These are phyloP conservation scores for Saururus chinensis DNA, from an alignment of 164 flowering plant species.

Conservation along the genomic window DNA sequence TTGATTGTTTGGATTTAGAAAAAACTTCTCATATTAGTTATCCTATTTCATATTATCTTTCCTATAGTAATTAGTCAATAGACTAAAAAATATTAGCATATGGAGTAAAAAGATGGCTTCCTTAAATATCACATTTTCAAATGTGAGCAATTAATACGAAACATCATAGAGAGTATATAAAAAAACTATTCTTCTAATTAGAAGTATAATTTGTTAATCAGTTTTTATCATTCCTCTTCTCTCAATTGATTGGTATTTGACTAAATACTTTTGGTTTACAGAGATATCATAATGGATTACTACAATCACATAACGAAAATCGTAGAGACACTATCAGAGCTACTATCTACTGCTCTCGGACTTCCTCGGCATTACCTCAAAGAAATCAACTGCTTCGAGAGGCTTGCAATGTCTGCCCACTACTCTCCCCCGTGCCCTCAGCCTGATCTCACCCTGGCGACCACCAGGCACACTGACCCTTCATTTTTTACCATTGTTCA, in stretches of 20 bases:
- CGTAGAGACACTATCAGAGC: constrained; percentile 10
- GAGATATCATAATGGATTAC: constrained; percentile 13
- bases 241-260: not conserved
- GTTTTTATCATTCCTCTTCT: not conserved
- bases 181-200: not conserved
- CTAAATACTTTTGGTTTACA: not conserved
- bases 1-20: too few species aligned
- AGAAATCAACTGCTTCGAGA: constrained; percentile 11
- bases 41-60: too few species aligned
- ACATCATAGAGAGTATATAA: not conserved
- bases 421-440: constrained; percentile 26
- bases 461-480: constrained; percentile 22
- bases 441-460: constrained; percentile 20
- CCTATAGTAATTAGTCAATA: too few species aligned
- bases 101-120: too few species aligned
- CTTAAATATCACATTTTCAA: too few species aligned
- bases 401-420: constrained; percentile 5
- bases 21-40: too few species aligned
- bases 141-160: too few species aligned
- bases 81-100: too few species aligned
- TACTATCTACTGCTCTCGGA: constrained; percentile 28
- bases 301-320: constrained; percentile 7
- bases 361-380: constrained; percentile 17
- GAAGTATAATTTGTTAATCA: not conserved
- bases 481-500: constrained; percentile 17